A percentile compares a stretch with the other conserved stretches of the same genome.
Evolutionary conservation across 192 early-diverging fungal genomes (phyloP).

Genomic region (Helicostylum pulchrum): DNA sequence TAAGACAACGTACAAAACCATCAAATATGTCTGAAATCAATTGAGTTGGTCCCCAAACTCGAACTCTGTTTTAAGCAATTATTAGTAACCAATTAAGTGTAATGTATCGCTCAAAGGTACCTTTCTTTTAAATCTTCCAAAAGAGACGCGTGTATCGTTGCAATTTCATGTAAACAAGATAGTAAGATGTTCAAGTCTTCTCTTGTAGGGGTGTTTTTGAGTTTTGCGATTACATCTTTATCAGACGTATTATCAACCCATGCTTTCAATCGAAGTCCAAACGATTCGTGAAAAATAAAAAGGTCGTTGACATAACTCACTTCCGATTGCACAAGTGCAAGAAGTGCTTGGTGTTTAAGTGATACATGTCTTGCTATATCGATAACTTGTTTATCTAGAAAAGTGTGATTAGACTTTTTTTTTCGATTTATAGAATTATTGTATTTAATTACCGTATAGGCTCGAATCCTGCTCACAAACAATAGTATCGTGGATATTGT

Average conservation of each 20-base stretch:
- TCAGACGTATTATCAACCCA: constrained; percentile 6
- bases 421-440: no score
- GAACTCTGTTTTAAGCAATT: constrained; percentile 3
- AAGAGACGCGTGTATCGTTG: no score
- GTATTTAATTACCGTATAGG: not conserved
- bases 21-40: constrained; percentile 16
- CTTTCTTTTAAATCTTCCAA: no score
- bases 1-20: constrained; percentile 1
- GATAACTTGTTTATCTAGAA: constrained; percentile 10
- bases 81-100: no score
- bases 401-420: not conserved
- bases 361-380: constrained; percentile 17
- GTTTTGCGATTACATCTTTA: not conserved
- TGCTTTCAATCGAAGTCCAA: not conserved
- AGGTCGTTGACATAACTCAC: constrained; percentile 1
- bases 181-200: not conserved
- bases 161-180: no score
- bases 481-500: constrained; percentile 7
- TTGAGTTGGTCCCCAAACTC: constrained; percentile 25
- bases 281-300: constrained; percentile 6
- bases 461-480: not conserved
- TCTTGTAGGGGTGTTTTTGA: not conserved
- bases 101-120: no score
- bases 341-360: not conserved
- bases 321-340: not conserved